These are phyloP conservation scores for Fusarium pseudoanthophilum DNA, from an alignment of 2,329 filamentous ascomycete genomes.

Conservation along the genomic window DNA sequence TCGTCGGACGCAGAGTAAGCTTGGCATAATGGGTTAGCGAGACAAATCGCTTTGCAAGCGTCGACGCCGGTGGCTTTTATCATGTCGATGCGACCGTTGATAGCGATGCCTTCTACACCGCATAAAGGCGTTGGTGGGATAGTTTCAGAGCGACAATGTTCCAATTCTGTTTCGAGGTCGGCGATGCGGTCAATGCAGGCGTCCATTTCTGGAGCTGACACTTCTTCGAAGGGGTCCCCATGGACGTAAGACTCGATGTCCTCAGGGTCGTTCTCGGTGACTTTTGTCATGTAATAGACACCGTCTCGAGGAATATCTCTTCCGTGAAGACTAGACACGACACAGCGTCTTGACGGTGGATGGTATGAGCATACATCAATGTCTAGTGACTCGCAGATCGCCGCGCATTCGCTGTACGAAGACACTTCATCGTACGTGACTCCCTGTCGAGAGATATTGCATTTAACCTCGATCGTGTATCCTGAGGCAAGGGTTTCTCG, in stretches of 20 bases:
- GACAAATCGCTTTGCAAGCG: not conserved
- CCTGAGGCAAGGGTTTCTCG: not conserved
- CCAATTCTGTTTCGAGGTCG: not conserved
- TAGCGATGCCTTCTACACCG: not conserved
- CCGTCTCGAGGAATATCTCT: not conserved
- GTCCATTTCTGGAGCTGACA: not conserved
- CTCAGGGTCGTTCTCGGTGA: fast-evolving
- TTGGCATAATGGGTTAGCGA: not conserved
- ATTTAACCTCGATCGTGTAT: not conserved
- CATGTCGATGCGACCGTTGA: not conserved
- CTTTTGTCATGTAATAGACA: not conserved
- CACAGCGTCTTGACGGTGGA: not conserved
- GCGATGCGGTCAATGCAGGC: not conserved
- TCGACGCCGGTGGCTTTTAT: fast-evolving
- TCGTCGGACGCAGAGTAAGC: not conserved
- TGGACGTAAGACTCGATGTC: fast-evolving
- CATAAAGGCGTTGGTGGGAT: not conserved
- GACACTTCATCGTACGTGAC: not conserved
- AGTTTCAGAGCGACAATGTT: not conserved
- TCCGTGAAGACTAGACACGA: not conserved
- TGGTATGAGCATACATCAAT: slow-evolving; percentile 5
- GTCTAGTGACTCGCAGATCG: not conserved
- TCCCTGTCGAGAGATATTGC: not conserved
- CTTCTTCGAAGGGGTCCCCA: not conserved
- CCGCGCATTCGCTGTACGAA: not conserved